Conservation (phyloP, 352 stramenopile species). For the Phytophthora sojae region DNA sequence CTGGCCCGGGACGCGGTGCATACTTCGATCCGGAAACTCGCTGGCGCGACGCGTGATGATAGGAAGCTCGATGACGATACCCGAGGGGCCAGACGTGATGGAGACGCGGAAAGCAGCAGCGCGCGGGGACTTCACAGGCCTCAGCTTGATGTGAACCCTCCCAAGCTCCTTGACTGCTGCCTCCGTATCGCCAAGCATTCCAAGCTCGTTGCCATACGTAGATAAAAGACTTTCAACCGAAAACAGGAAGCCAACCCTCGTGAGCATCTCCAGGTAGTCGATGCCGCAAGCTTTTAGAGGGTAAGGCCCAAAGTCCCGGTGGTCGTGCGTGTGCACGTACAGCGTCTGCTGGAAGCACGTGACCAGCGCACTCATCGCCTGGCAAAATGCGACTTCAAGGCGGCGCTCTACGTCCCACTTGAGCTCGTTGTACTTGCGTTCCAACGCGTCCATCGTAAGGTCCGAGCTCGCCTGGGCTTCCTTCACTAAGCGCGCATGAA, state of each 20-base stretch:
- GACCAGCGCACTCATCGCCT: slow-evolving; percentile 82
- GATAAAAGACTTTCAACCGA: slow-evolving; percentile 87
- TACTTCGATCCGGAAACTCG: slow-evolving; percentile 55
- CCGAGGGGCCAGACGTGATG: slow-evolving; percentile 64
- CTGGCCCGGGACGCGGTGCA: slow-evolving; percentile 83
- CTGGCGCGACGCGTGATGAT: slow-evolving; percentile 63
- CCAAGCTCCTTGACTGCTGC: slow-evolving; percentile 79
- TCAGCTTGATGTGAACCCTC: slow-evolving; percentile 72
- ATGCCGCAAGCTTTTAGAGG: slow-evolving; percentile 47
- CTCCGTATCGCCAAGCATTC: slow-evolving; percentile 88
- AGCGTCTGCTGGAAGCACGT: slow-evolving; percentile 89
- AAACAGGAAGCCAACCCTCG: slow-evolving; percentile 78
- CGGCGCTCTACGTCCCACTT: slow-evolving; percentile 87
- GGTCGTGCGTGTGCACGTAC: slow-evolving; percentile 78
- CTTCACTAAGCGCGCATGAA: slow-evolving; percentile 57
- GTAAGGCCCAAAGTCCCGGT: slow-evolving; percentile 45
- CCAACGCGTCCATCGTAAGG: slow-evolving; percentile 74
- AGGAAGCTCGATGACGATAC: slow-evolving; percentile 78
- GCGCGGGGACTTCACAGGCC: slow-evolving; percentile 67
- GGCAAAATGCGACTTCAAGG: slow-evolving; percentile 85
- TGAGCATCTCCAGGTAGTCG: slow-evolving; percentile 80
- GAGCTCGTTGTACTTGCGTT: slow-evolving; percentile 82
- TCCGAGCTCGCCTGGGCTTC: slow-evolving; percentile 71
- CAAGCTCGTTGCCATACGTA: slow-evolving; percentile 85
- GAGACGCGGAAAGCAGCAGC: slow-evolving; percentile 77